Conservation (phyloP, 179 eudicot genomes). For the Drosera spatulata region DNA sequence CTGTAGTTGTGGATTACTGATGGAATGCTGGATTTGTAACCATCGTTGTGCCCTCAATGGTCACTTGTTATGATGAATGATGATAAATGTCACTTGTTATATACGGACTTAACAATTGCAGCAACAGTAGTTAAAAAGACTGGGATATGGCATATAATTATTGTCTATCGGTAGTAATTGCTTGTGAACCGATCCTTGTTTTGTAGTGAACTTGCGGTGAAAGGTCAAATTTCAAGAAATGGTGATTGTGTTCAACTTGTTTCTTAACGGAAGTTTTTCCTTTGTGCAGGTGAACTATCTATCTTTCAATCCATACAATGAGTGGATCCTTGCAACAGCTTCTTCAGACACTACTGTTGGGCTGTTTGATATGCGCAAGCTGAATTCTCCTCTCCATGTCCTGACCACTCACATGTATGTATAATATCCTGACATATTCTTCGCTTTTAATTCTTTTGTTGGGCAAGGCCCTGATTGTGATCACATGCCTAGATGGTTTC, state of each 20-base stretch:
- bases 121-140: too few relatives aligned
- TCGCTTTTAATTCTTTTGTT: not conserved
- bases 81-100: too few relatives aligned
- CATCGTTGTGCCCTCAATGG: too few relatives aligned
- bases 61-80: too few relatives aligned
- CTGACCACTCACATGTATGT: constrained; percentile 75
- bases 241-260: not conserved
- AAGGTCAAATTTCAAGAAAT: not conserved
- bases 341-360: constrained; percentile 91
- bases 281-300: constrained; percentile 68
- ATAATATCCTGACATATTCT: constrained; percentile 5
- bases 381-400: constrained; percentile 57
- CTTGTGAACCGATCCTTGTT: too few relatives aligned
- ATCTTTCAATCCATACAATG: constrained; percentile 78
- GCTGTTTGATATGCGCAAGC: constrained; percentile 78
- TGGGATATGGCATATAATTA: too few relatives aligned
- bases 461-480: too few relatives aligned
- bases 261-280: not conserved
- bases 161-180: too few relatives aligned
- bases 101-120: too few relatives aligned
- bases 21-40: too few relatives aligned
- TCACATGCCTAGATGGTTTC: too few relatives aligned
- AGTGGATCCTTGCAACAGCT: constrained; percentile 90
- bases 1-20: not conserved
- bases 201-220: too few relatives aligned